Evolutionary conservation across 2,329 filamentous ascomycete genomes (phyloP).

Genomic region (Waltergamsia citrina): DNA sequence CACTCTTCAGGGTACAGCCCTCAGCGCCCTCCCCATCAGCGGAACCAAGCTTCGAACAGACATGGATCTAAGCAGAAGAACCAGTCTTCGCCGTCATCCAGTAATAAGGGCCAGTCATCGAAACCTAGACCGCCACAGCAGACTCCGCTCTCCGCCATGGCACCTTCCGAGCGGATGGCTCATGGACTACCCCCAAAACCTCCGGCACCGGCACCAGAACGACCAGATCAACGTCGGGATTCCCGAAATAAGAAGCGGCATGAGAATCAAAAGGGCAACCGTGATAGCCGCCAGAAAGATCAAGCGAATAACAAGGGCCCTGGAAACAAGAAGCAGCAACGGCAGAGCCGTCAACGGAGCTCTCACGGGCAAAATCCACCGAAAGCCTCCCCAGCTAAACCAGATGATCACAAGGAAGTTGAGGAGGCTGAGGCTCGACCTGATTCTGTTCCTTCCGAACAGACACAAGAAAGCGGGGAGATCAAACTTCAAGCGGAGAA

Average conservation of each 20-base stretch:
- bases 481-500: neutral
- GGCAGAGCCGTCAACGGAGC: constrained; percentile 1
- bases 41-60: too few relatives aligned
- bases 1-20: neutral
- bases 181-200: constrained; percentile 3
- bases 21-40: neutral
- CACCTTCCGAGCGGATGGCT: neutral
- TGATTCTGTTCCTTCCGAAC: neutral
- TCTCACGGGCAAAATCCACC: neutral
- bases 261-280: constrained; percentile 1
- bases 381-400: neutral
- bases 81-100: neutral
- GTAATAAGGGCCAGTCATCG: neutral
- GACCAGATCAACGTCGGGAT: neutral
- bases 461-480: neutral
- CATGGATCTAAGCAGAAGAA: too few relatives aligned
- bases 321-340: neutral
- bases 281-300: neutral
- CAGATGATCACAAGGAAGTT: neutral
- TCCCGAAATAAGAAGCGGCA: constrained; percentile 1
- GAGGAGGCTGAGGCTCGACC: neutral
- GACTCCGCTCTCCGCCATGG: neutral
- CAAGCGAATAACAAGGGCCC: neutral
- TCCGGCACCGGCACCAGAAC: neutral
- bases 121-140: neutral